Evolutionary conservation across 2,329 filamentous ascomycete genomes (phyloP), one percentile per base, ranked within the genome.

Genomic region (Colletotrichum truncatum): DNA sequence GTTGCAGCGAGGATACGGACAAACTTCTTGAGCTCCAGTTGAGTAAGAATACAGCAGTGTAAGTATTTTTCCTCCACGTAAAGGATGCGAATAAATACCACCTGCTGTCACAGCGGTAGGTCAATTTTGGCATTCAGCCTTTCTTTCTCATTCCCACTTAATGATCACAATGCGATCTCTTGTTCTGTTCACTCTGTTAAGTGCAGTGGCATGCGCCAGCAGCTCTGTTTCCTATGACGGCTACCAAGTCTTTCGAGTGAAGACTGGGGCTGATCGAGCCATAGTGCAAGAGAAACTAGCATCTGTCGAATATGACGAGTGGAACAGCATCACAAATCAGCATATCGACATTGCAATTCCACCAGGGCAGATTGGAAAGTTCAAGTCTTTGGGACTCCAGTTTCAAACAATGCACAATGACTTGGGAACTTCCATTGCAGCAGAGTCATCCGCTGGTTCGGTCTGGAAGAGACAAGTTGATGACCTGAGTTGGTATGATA

Each of bases 401-500:
- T 73, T 72, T 43, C 64, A 68, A 21, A 67, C 73, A 30, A 70
- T 76, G 64, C 73, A 76, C 34, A 60, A 72, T 21, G 68, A 77
- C 36, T 69, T 77, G 1, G 74, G 70, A 1, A 67, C 60, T 3
- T 76, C 73, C 0, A 75, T 78, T 48, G 53, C 65, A 1, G 68
- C 70, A 0, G 76, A 79, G 52, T 73, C 73, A 0, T 12, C 53
- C 14, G 16, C 45, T 2, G 28, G 28, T 1, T 4, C 21, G 1
- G 28, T 49, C 11, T 67, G 66, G 58, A 71, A 67, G 56, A 67
- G 72, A 14, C 72, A 76, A 41, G 68, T 64, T 7, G 70, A 72
- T 11, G 73, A 77, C n/a, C 68, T 75, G 8, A 70, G 80, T 5
- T 86, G 82, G 81, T 86, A 82, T 71, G 80, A 83, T 58, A 75